phyloP scores from a whole-genome alignment of 1,284 basidiomycete species.

The Cronartium quercuum region DNA sequence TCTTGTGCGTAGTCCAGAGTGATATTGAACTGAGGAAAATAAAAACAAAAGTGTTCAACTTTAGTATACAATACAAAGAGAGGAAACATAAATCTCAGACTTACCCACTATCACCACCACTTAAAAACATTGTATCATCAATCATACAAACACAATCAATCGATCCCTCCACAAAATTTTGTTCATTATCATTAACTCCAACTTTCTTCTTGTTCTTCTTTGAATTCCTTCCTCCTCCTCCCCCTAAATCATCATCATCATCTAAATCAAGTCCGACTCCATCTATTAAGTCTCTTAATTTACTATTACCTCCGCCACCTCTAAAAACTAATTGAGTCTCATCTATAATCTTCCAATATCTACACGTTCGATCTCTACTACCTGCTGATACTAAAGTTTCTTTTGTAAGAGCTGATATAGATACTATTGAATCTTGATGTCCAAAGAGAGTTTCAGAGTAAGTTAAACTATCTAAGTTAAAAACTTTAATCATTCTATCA shows the following conservation, averaged over 20 bases:
- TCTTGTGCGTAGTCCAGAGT: slow-evolving; percentile 88
- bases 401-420: slow-evolving; percentile 69
- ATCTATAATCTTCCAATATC: slow-evolving; percentile 95
- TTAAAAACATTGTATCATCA: slow-evolving; percentile 85
- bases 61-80: not conserved
- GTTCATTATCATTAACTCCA: slow-evolving; percentile 51
- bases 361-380: slow-evolving; percentile 78
- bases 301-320: slow-evolving; percentile 70
- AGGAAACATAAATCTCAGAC: slow-evolving; percentile 44
- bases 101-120: slow-evolving; percentile 90
- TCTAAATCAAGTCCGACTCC: slow-evolving; percentile 54
- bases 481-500: slow-evolving; percentile 87
- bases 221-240: slow-evolving; percentile 49
- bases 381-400: slow-evolving; percentile 84
- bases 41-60: not conserved
- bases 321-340: slow-evolving; percentile 94
- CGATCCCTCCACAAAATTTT: slow-evolving; percentile 74
- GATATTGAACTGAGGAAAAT: slow-evolving; percentile 64
- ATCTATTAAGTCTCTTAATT: slow-evolving; percentile 70
- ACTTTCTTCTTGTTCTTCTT: slow-evolving; percentile 51
- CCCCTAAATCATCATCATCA: slow-evolving; percentile 38
- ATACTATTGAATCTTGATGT: slow-evolving; percentile 81
- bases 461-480: slow-evolving; percentile 74
- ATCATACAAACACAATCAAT: slow-evolving; percentile 89
- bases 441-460: slow-evolving; percentile 97